A percentile compares a stretch with the other conserved stretches of the same genome.
Evolutionary conservation across 1,139 yeast genomes (phyloP).

Genomic region (Candida freyschussii): DNA sequence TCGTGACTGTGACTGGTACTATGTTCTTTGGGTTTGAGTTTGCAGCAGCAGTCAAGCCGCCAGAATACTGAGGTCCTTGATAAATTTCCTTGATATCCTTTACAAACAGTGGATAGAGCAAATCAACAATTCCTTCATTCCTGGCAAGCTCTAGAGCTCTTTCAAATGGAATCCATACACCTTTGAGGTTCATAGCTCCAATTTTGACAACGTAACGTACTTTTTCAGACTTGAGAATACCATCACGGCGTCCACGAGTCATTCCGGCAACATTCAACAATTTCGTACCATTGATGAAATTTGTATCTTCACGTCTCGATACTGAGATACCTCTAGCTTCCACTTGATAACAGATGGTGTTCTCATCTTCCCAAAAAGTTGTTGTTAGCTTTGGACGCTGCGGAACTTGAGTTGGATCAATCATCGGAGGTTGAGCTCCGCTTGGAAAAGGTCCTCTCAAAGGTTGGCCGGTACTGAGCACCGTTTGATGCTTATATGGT

Average conservation of each 20-base stretch:
- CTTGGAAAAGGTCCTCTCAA: slow-evolving; percentile 13
- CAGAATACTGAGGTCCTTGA: slow-evolving; percentile 28
- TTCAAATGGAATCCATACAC: slow-evolving; percentile 97
- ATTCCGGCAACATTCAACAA: slow-evolving; percentile 86
- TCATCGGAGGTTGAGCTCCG: slow-evolving; percentile 15
- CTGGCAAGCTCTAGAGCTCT: slow-evolving; percentile 89
- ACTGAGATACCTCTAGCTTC: slow-evolving; percentile 90
- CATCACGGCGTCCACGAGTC: slow-evolving; percentile 96
- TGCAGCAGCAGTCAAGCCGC: slow-evolving; percentile 27
- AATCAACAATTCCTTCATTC: slow-evolving; percentile 80
- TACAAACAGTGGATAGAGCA: slow-evolving; percentile 82
- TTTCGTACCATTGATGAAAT: slow-evolving; percentile 93
- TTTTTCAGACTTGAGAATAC: slow-evolving; percentile 84
- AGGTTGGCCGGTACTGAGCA: slow-evolving; percentile 1
- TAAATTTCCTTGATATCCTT: slow-evolving; percentile 74
- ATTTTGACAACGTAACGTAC: slow-evolving; percentile 89
- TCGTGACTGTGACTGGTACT: slow-evolving; percentile 26
- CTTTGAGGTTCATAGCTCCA: slow-evolving; percentile 95
- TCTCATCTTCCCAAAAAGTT: slow-evolving; percentile 96
- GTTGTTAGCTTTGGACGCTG: slow-evolving; percentile 85
- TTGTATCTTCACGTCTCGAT: slow-evolving; percentile 88
- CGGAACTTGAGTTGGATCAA: slow-evolving; percentile 36
- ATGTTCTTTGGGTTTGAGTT: slow-evolving; percentile 26
- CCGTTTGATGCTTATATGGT: slow-evolving; percentile 10
- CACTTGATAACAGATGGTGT: slow-evolving; percentile 90